phyloP scores from a whole-genome alignment of 371 early-diverging fungal species.

The Amoeboaphelidium protococcarum region DNA sequence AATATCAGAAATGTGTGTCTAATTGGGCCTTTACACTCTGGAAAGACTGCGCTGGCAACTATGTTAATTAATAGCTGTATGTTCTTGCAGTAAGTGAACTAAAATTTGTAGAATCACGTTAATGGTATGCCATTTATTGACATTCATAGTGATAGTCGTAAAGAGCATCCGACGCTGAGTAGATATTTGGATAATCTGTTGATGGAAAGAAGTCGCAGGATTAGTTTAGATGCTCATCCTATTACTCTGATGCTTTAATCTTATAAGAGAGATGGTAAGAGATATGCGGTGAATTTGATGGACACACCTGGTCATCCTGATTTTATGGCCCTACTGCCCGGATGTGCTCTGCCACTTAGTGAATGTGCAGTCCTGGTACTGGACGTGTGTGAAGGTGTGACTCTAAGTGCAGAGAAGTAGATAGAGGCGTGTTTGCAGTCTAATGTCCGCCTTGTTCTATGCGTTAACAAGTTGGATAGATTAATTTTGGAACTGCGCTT shows the following conservation, averaged over 20 bases:
- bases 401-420: background rate
- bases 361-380: slow-evolving; percentile 64
- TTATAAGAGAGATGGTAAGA: slow-evolving; percentile 54
- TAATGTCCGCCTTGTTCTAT: slow-evolving; percentile 8
- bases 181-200: slow-evolving; percentile 79
- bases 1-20: slow-evolving; percentile 59
- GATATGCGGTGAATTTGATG: slow-evolving; percentile 58
- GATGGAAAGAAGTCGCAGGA: slow-evolving; percentile 65
- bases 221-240: slow-evolving; percentile 78
- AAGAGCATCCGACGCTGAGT: slow-evolving; percentile 9
- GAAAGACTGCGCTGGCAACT: slow-evolving; percentile 81
- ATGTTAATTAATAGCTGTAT: slow-evolving; percentile 71
- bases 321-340: background rate
- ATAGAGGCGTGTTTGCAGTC: background rate
- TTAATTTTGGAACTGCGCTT: slow-evolving; percentile 79
- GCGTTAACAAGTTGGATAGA: slow-evolving; percentile 86
- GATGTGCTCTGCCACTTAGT: slow-evolving; percentile 35
- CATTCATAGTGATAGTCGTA: background rate
- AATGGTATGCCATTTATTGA: background rate
- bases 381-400: background rate
- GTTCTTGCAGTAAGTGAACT: slow-evolving; percentile 12
- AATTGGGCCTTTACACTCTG: slow-evolving; percentile 88
- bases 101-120: slow-evolving; percentile 13
- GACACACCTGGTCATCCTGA: slow-evolving; percentile 55
- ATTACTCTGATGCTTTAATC: slow-evolving; percentile 66